Evolutionary conservation across 768 basidiomycete species (phyloP), one percentile per base, ranked within the genome.

Genomic region (Boletus fagicola): DNA sequence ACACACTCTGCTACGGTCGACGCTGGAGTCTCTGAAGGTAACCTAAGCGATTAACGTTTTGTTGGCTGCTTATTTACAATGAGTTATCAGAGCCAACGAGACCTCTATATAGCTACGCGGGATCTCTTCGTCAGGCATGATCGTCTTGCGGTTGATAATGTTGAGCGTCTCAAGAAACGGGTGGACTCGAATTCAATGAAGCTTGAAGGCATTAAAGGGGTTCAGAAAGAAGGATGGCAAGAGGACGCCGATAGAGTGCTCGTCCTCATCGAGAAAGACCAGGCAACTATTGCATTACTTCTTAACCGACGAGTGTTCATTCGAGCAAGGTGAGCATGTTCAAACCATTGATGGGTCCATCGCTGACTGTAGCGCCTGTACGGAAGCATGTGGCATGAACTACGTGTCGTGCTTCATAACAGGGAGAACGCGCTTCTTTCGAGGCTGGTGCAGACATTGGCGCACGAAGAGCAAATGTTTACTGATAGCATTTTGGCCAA

Each of bases 321-420:
- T 56, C 86, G 91, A 52, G 88, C 89, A 54, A 91, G 87, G 92
- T 94, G 66, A 66, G 85, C 69, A 5, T 38, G 45, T 51, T 16
- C 26, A 30, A 44, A 11, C 7, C 44, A 42, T 26, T 33, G 7
- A 36, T 26, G 11, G 43, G 55, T 47, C 31, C 38, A 20, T 54
- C 42, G 39, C 45, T 58, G 58, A 64, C 51, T 52, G 44, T 45
- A 38, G 43, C 18, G 49, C 51, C 46, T 39, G n/a, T 33, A 24
- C 39, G 51, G 33, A 63, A 94, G 94, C 62, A 83, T 97, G 82
- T 98, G 94, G 94, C 91, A 96, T 65, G 94, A 98, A 71, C 78
- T 96, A n/a, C 85, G 92, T 24, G 90, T 94, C 18, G 87, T 98
- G 38, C 76, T 96, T 45, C 94, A 97, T 72, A 94, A 95, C 62